Base-by-base conservation (phyloP, 2,329 filamentous ascomycete genomes). In the Nemania serpens region DNA sequence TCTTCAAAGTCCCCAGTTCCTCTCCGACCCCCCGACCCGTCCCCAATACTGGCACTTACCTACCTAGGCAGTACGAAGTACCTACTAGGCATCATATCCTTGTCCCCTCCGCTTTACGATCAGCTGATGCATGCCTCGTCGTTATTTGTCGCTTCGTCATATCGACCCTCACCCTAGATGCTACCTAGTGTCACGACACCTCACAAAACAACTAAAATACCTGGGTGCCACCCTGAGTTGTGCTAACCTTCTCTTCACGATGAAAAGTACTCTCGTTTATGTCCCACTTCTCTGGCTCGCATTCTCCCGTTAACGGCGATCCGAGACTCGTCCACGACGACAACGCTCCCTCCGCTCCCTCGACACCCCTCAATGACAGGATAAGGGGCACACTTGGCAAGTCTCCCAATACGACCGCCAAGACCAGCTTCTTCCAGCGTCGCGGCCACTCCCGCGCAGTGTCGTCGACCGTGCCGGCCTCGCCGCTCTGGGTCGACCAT, bases 251-350 rank as follows among this genome's bases (percentile, higher is more conserved):
- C 59, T 54, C 61, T 61, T 65, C 64, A 60, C 64, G 56, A 66
- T 70, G 62, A 59, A 57, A 66, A 96, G 92, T 96, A 59, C 82
- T 93, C 70, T 96, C 91, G 70, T 96, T 96, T 78, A 94, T 96
- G 84, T 92, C 90, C 76, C 87, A 88, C 78, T 88, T 91, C 81
- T 89, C 89, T 67, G 79, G 79, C 66, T 75, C 77, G 61, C 71
- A 75, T 61, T 71, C 75, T 42, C 75, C 77, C 49, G 71, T 73
- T 36, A 73, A 74, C 61, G 72, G 74, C 67, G 75, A 76, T 63
- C 71, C 75, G 67, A 73, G 75, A 68, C 63, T 70, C 57, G 50
- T 68, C 51, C 68, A 68, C 65, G 61, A 67, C 62, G 63, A 65
- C 62, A 62, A 64, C 15, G 68, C 68, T 50, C n/a, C 36, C 22